Percentiles rank a stretch among this genome's conserved stretches.
Conservation (phyloP, 768 basidiomycete species). For the Russula brevipes region DNA sequence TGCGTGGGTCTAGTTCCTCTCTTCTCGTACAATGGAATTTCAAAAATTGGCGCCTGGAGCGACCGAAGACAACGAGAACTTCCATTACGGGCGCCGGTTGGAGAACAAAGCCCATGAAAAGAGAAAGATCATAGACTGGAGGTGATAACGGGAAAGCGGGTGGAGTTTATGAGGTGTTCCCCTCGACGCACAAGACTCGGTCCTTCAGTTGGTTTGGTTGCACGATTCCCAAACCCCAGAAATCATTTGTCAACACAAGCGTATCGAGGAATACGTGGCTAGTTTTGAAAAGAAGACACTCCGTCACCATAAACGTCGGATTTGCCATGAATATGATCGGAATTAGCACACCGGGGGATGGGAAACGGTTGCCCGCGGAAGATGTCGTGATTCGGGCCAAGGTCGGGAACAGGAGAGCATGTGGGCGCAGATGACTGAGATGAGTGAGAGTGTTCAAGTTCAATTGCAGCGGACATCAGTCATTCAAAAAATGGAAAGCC, state of each 20-base stretch:
- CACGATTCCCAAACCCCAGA: not conserved
- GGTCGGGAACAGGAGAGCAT: not conserved
- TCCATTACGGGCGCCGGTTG: not conserved
- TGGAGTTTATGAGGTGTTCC: not conserved
- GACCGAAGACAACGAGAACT: not conserved
- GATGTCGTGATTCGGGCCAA: not conserved
- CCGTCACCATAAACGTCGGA: not conserved
- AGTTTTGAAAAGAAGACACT: not conserved
- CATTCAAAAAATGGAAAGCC: not conserved
- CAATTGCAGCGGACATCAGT: too few relatives aligned
- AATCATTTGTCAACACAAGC: not conserved
- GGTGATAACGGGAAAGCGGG: not conserved
- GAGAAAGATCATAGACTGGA: too few relatives aligned
- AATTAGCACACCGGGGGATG: not conserved
- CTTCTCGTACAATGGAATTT: not conserved
- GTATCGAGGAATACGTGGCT: not conserved
- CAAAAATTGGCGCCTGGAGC: not conserved
- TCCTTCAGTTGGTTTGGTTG: not conserved
- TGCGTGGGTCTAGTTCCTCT: not conserved
- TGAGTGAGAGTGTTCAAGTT: too few relatives aligned
- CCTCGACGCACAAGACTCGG: too few relatives aligned
- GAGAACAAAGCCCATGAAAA: not conserved
- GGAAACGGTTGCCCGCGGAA: not conserved
- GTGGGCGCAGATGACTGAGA: too few relatives aligned
- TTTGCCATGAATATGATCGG: not conserved